Base-by-base conservation (phyloP, 1,284 basidiomycete genomes). In the Pholiota adiposa region DNA sequence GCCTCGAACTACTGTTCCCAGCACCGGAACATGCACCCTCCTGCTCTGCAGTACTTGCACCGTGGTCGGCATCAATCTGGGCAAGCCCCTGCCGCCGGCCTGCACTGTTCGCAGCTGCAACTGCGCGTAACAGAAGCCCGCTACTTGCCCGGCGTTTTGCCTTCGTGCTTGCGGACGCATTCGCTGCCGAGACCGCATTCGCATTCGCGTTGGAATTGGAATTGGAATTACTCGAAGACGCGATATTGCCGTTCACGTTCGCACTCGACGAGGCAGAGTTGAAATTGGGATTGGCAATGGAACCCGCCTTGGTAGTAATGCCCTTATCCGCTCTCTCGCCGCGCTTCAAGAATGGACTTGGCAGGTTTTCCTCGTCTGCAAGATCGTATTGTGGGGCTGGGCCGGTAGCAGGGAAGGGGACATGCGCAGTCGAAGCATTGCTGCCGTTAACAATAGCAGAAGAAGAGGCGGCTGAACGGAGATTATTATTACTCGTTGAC, bases 321-420 rank as follows among this genome's bases (percentile, higher is more conserved):
- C 54, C 54, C 19, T 41, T 27, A 31, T 55, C 54, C 11, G 43
- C 62, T 38, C 63, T 63, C 16, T 81, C 85, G 0, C 69, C 69
- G 25, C 82, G 79, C 72, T 89, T 89, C 43, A 94, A 69, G 75
- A 94, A 94, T 1, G 93, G 93, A 65, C 89, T 91, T 0, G 92
- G 93, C 0, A 94, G 79, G 71, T 92, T 93, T 72, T 93, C 92
- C 68, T 93, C 90, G 70, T 94, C 90, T 1, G 79, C 79, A 5
- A 88, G 66, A 72, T 93, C 85, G 65, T 91, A 93, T 54, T 81
- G 76, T 2, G 82, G 79, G 19, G 73, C 56, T 11, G 71, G 67
- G 19, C 59, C 64, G 12, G 56, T 63, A 38, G 68, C 52, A 59
- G 77, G 61, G 60, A 69, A 62, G 12, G 65, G 51, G 1, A 49